phyloP scores from a whole-genome alignment of 257 asterid genomes.

The Petrea volubilis region DNA sequence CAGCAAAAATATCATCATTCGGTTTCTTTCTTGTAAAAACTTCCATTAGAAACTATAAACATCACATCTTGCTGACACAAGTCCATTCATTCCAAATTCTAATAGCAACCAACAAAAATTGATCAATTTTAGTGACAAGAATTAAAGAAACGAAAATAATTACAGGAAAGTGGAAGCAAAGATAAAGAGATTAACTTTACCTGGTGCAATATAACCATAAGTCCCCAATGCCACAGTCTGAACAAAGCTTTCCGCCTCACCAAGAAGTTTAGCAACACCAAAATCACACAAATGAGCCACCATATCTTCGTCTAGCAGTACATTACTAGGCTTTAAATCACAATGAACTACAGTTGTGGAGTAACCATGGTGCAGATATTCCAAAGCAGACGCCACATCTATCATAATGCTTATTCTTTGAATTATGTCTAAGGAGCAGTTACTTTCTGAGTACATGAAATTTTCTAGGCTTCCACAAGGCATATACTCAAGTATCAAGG shows the following conservation, averaged over 20 bases:
- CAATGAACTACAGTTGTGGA: constrained; percentile 6
- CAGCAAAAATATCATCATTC: not conserved
- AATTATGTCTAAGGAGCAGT: not conserved
- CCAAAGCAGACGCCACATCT: too few species aligned
- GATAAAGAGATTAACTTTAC: not conserved
- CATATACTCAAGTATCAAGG: constrained; percentile 26
- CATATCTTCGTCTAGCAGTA: too few species aligned
- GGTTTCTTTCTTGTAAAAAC: constrained; percentile 9
- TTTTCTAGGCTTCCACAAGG: constrained; percentile 18
- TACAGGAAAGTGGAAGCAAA: not conserved
- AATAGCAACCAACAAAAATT: not conserved
- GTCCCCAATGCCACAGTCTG: constrained; percentile 1
- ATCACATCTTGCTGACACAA: constrained; percentile 9
- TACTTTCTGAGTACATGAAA: not conserved
- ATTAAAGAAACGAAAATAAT: too few species aligned
- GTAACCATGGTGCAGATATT: constrained; percentile 19
- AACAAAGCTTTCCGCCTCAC: not conserved
- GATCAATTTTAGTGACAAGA: too few species aligned
- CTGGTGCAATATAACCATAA: constrained; percentile 15
- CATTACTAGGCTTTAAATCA: not conserved
- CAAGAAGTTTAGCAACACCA: not conserved
- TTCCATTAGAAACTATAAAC: constrained; percentile 15
- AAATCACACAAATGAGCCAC: not conserved
- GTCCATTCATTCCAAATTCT: constrained; percentile 19
- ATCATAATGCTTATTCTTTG: constrained; percentile 24